Base-by-base conservation (phyloP, 345 rosid species). In the Brassica incana region DNA sequence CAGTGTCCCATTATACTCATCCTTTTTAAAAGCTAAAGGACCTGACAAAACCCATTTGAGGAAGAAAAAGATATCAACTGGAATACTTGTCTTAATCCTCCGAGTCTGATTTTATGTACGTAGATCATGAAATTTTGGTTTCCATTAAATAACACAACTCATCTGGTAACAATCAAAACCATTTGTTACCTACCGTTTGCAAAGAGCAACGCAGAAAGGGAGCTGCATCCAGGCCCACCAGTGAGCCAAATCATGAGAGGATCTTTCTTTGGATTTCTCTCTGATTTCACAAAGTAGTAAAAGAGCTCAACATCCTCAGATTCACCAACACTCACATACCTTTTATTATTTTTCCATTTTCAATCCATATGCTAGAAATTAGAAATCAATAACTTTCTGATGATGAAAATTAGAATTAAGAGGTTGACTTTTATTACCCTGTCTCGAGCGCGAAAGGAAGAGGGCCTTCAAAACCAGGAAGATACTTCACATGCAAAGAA, bases 141-240 rank as follows among this genome's bases (percentile, higher is more conserved):
- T 25, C 0, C 29, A 25, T 25, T 60, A n/a, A 25, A 3, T 12
- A 48, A 52, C 40, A 45, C 7, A 33, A 15, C 60, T 23, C 65
- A 61, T 11, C 18, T 14, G 56, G 18, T 50, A 50, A n/a, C 29
- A 40, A 43, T 25, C 23, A 25, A 45, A 48, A 8, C 6, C 4
- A 30, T 54, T 23, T 4, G 29, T 74, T 77, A 88, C 2, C 29
- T 77, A 88, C 97, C 97, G 29, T 88, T 91, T 81, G 88, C 90
- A 38, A 40, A 81, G 60, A 76, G 67, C 12, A 90, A 70, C 8
- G 83, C 89, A 12, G 84, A 76, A 6, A 91, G 67, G 3, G 85
- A 79, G 6, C 91, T 84, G 77, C 94, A 91, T 30, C 89, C 92
- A 43, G 97, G 97, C 9, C 94, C 94, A 23, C 97, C 97, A n/a